Base-by-base conservation (phyloP, 352 stramenopile genomes). In the Phytophthora pistaciae region DNA sequence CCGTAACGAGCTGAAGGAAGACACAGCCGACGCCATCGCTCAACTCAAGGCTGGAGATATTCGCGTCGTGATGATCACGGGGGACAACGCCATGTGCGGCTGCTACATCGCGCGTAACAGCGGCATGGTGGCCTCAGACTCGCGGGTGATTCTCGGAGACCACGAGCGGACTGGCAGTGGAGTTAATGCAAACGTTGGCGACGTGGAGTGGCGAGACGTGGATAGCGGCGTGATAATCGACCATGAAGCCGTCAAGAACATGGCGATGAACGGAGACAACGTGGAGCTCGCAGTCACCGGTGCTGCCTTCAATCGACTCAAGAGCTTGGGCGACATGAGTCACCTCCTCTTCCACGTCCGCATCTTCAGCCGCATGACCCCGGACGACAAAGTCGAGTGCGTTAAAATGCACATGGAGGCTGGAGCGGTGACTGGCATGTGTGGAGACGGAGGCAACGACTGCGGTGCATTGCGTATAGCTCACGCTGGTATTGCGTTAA, bases 401-500 rank as follows among this genome's bases (percentile, higher is more conserved):
- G 70, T 92, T 7, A 68, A 75, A 21, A 60, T 75, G 58, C 75
- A 79, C 66, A 87, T 86, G 70, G 72, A 62, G 2, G 56, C 66
- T 13, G 83, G 81, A n/a, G 70, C 60, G 1, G 75, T 90, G 33
- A 84, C 75, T 8, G 77, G 72, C 4, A 90, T 90, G 83, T 88
- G 79, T 56, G 78, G 83, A 10, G 83, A 90, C 50, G 83, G 83
- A 9, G 86, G 86, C 2, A 97, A 97, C 70, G 88, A 97, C 62
- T 96, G 87, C 68, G 90, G 88, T 31, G 88, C 85, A 16, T 56
- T 97, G 10, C 90, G 89, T 21, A 78, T 88, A 27, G 88, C 87
- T 25, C 90, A 97, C 69, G 83, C 92, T 29, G 87, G 90, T 9
- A 78, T 97, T 46, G 89, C 91, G 44, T 66, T 97, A 6, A 94